These are phyloP conservation scores for Athelia sp. DNA, from an alignment of 1,284 basidiomycete species.

Conservation along the genomic window DNA sequence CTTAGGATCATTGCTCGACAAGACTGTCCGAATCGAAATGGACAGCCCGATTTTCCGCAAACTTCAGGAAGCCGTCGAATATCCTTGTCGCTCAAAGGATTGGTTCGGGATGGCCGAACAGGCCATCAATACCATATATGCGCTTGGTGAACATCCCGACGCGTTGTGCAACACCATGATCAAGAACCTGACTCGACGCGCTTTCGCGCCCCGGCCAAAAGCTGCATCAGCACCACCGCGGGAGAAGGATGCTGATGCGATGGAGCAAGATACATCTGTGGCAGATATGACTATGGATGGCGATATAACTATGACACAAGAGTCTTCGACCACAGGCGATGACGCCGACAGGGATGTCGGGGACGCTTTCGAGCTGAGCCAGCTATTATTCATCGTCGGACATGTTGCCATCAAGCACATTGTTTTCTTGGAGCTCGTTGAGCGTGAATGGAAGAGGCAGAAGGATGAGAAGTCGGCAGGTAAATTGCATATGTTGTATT, in stretches of 20 bases:
- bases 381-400: slow-evolving; percentile 91
- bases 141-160: slow-evolving; percentile 92
- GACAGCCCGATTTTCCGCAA: slow-evolving; percentile 83
- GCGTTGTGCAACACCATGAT: slow-evolving; percentile 79
- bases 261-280: slow-evolving; percentile 28
- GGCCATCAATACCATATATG: slow-evolving; percentile 94
- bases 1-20: slow-evolving; percentile 82
- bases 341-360: slow-evolving; percentile 50
- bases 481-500: slow-evolving; percentile 29
- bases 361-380: slow-evolving; percentile 84
- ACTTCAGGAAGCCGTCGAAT: slow-evolving; percentile 74
- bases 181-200: slow-evolving; percentile 72
- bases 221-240: not conserved
- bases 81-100: slow-evolving; percentile 78
- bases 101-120: slow-evolving; percentile 98
- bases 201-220: slow-evolving; percentile 48
- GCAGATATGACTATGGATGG: not conserved
- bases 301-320: slow-evolving; percentile 9
- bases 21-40: slow-evolving; percentile 86
- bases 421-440: slow-evolving; percentile 94
- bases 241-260: slow-evolving; percentile 28
- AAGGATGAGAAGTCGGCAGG: slow-evolving; percentile 86
- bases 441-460: slow-evolving; percentile 93
- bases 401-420: slow-evolving; percentile 98
- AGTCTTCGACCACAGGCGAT: slow-evolving; percentile 1